These are phyloP conservation scores for Plasmodium inui DNA, from an alignment of 169 alveolate genomes.

Conservation along the genomic window DNA sequence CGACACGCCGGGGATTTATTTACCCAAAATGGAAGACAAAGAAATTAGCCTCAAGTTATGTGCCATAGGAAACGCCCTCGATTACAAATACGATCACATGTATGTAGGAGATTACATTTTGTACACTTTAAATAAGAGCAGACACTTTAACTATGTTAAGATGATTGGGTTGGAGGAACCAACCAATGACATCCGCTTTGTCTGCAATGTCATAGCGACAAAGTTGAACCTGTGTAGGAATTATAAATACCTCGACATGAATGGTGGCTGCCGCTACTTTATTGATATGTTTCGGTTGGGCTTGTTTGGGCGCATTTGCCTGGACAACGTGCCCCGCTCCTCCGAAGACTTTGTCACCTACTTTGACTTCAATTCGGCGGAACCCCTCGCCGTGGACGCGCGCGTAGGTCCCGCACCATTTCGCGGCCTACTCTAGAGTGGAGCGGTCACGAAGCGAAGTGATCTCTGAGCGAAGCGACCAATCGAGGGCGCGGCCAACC, in stretches of 20 bases:
- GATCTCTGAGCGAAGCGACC: constrained; percentile 2
- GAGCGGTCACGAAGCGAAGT: background rate
- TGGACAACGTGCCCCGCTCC: constrained; percentile 27
- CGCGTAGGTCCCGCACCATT: constrained; percentile 18
- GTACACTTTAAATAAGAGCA: constrained; percentile 80
- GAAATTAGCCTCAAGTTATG: constrained; percentile 88
- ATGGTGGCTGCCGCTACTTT: constrained; percentile 71
- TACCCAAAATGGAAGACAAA: constrained; percentile 77
- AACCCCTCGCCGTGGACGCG: constrained; percentile 21
- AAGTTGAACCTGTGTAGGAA: constrained; percentile 62
- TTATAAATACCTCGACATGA: constrained; percentile 67
- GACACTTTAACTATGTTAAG: constrained; percentile 79
- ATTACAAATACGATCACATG: constrained; percentile 86
- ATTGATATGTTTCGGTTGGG: constrained; percentile 68
- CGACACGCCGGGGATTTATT: constrained; percentile 76
- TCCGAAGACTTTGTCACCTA: constrained; percentile 32
- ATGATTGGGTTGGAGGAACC: constrained; percentile 83
- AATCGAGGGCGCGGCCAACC: background rate
- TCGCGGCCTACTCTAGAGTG: constrained; percentile 26
- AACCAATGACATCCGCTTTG: constrained; percentile 82
- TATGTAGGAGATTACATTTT: constrained; percentile 85
- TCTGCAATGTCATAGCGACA: constrained; percentile 53
- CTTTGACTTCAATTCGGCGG: constrained; percentile 51
- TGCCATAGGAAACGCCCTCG: constrained; percentile 86
- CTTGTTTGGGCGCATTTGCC: constrained; percentile 43